Evolutionary conservation across 2,329 filamentous ascomycete genomes (phyloP), one percentile per base, ranked within the genome.

Genomic region (Aspergillus eucalypticola): DNA sequence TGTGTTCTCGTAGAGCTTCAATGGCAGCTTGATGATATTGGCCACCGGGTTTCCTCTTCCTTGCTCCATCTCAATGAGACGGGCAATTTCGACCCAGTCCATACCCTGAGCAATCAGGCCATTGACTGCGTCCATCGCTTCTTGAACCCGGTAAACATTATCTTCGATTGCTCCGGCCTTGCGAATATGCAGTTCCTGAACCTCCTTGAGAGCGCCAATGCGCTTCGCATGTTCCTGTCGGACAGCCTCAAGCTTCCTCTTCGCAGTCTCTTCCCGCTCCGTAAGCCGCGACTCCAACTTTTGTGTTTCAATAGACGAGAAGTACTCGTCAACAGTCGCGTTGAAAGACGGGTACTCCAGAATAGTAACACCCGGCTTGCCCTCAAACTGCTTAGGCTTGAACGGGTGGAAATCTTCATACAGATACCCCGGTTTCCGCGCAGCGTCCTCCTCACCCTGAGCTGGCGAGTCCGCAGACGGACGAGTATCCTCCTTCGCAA

Each of bases 331-430:
- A 0, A 96, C 92, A 0, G 92, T 95, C 71, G 90, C 90, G 75
- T 97, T 97, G 81, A 96, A 98, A 8, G 88, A 90, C 6, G 91
- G 84, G 66, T 93, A 92, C 56, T 91, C 86, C 11, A 98, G 71
- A 15, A 96, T 86, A 3, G 86, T 84, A 23, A 88, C 84, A 0
- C 82, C 78, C 0, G 86, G 79, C 58, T 92, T 87, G 6, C 84
- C 81, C 63, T 88, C 86, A 63, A 96, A 90, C 67, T 98, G 94
- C 21, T 83, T 81, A 0, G 95, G 95, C 41, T 89, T 81, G 74
- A 98, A 98, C 0, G 95, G 95, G 67, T 98, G 94, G 69, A 97
- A 98, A 69, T 99, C 95, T 57, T 97, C 90, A 71, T 97, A 99
- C 2, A 96, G 79, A 5, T 95, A 72, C 10, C 73, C 76, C 53